These are phyloP conservation scores for Cucumis hystrix DNA, from an alignment of 306 rosid species.

Conservation along the genomic window DNA sequence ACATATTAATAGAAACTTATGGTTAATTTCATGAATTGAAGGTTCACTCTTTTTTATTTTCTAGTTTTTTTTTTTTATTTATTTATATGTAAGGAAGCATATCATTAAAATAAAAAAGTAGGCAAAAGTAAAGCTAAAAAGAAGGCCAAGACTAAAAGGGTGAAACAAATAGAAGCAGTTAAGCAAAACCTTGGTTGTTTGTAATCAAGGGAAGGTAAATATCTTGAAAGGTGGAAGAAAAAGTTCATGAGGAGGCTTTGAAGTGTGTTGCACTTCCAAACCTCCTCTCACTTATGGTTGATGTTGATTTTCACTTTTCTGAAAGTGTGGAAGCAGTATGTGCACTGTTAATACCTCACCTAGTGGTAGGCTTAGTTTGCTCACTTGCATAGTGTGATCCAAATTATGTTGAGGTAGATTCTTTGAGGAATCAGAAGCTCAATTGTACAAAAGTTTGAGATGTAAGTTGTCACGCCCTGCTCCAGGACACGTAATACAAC, in stretches of 20 bases:
- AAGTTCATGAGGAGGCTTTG: not conserved
- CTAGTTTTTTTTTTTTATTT: not conserved
- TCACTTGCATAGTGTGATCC: not conserved
- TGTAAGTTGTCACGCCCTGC: not conserved
- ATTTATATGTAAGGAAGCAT: not conserved
- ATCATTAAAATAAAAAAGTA: not conserved
- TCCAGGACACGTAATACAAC: too few relatives aligned
- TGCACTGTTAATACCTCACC: not conserved
- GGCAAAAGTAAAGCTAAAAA: not conserved
- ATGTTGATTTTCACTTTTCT: not conserved
- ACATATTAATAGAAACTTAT: not conserved
- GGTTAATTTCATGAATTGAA: not conserved
- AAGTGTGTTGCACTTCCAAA: not conserved
- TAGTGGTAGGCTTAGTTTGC: not conserved
- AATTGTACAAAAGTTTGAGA: not conserved
- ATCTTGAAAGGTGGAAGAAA: not conserved
- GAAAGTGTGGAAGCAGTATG: not conserved
- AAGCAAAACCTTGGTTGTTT: not conserved
- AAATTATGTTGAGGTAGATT: not conserved
- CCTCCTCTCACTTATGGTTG: not conserved
- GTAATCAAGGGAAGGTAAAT: not conserved
- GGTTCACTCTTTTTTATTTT: not conserved
- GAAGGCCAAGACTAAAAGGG: not conserved
- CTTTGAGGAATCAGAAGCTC: not conserved
- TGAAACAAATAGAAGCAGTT: not conserved